A percentile compares a stretch with the other conserved stretches of the same genome.
phyloP scores from a whole-genome alignment of 2,329 filamentous ascomycete genomes.

The Rhytidhysteron rufulum region DNA sequence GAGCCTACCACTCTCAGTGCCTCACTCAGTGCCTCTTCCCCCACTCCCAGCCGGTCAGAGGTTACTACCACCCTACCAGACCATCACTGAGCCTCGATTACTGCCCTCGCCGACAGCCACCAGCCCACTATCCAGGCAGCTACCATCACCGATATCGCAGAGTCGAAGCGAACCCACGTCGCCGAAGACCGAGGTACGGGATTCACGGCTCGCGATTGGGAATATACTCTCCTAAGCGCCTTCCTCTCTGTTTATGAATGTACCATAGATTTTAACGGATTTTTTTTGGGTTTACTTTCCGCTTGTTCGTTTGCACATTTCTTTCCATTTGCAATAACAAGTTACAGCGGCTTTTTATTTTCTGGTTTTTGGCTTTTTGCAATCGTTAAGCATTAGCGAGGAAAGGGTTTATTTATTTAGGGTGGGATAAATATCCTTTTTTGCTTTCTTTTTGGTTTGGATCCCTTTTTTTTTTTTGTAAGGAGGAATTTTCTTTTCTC shows the following conservation, averaged over 20 bases:
- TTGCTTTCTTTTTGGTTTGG: too few relatives aligned
- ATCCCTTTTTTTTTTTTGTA: too few relatives aligned
- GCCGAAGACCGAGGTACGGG: constrained; percentile 22
- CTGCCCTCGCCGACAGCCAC: constrained; percentile 7
- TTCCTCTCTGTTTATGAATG: background rate
- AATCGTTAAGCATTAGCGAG: too few relatives aligned
- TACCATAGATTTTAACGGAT: background rate
- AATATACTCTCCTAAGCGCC: constrained; percentile 25
- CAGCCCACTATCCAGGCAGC: constrained; percentile 28
- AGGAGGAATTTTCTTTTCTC: too few relatives aligned
- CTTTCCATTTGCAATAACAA: too few relatives aligned
- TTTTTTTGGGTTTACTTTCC: background rate
- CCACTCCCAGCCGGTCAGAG: constrained; percentile 20
- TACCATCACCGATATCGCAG: constrained; percentile 26
- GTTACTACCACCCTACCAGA: constrained; percentile 28
- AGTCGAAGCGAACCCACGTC: constrained; percentile 28
- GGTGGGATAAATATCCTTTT: too few relatives aligned
- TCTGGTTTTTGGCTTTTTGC: too few relatives aligned
- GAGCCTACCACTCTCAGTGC: constrained; percentile 21
- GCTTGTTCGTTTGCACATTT: too few relatives aligned
- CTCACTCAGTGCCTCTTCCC: constrained; percentile 21
- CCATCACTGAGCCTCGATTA: constrained; percentile 27
- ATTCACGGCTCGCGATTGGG: constrained; percentile 28
- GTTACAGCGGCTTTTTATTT: too few relatives aligned
- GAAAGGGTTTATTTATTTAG: background rate